These are phyloP conservation scores for Polyplosphaeria fusca DNA, from an alignment of 495 filamentous ascomycete species.

Conservation along the genomic window DNA sequence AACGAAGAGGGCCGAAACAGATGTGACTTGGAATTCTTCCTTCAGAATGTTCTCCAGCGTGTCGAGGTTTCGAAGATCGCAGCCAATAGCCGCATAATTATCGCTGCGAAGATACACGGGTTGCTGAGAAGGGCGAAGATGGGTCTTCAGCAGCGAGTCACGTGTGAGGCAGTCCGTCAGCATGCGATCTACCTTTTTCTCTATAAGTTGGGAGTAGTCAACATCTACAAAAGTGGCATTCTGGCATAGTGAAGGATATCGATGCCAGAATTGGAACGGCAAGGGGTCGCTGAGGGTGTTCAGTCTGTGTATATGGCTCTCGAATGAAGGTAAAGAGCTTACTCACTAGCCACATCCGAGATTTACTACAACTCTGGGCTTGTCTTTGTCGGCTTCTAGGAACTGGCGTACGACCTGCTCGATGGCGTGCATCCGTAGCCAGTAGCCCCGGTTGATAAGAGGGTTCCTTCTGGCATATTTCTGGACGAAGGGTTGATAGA, in stretches of 20 bases:
- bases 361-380: constrained; percentile 75
- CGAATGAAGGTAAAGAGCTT: constrained; percentile 8
- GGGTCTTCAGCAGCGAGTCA: constrained; percentile 39
- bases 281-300: constrained; percentile 70
- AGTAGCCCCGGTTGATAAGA: constrained; percentile 84
- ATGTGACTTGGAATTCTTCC: constrained; percentile 51
- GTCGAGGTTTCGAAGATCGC: constrained; percentile 68
- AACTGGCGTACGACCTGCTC: constrained; percentile 70
- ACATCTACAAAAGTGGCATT: constrained; percentile 75
- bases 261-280: constrained; percentile 76
- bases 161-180: constrained; percentile 56
- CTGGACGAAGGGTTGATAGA: constrained; percentile 81
- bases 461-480: constrained; percentile 78
- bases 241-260: constrained; percentile 54
- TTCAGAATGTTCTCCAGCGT: constrained; percentile 57
- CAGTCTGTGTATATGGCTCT: no score
- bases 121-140: constrained; percentile 3
- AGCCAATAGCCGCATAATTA: constrained; percentile 75
- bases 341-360: constrained; percentile 89
- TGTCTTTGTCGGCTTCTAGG: constrained; percentile 55
- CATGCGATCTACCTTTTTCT: constrained; percentile 68
- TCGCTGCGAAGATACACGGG: constrained; percentile 54
- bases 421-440: constrained; percentile 78
- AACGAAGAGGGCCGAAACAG: constrained; percentile 67
- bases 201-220: constrained; percentile 79